These are phyloP conservation scores for Davidsoniella virescens DNA, from an alignment of 2,329 filamentous ascomycete species.

Conservation along the genomic window DNA sequence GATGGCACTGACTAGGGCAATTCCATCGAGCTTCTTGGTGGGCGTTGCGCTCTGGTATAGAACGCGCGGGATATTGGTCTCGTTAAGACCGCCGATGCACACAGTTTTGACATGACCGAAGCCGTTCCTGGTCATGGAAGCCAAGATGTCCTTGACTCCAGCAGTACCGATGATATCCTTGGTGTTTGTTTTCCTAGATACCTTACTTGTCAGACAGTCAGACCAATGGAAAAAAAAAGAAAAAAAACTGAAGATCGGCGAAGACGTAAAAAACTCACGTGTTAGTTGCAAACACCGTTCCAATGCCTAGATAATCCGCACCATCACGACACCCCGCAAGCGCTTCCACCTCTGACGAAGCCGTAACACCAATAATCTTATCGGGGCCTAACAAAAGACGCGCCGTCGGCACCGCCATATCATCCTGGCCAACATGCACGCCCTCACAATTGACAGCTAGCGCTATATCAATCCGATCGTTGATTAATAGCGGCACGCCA, in stretches of 20 bases:
- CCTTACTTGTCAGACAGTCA: conserved; percentile 19
- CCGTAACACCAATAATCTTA: conserved; percentile 78
- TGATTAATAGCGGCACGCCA: conserved; percentile 71
- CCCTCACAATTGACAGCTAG: conserved; percentile 76
- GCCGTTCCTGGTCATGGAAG: conserved; percentile 35
- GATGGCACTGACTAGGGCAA: conserved; percentile 82
- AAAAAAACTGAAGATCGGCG: too few relatives aligned
- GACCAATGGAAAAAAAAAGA: conserved; percentile 10
- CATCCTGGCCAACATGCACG: conserved; percentile 89
- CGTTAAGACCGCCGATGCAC: conserved; percentile 79
- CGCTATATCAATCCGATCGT: conserved; percentile 82
- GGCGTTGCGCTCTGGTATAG: conserved; percentile 47
- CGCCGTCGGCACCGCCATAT: conserved; percentile 59
- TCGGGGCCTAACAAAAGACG: conserved; percentile 55
- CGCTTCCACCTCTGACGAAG: conserved; percentile 60
- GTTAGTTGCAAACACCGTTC: conserved; percentile 71
- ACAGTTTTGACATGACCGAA: conserved; percentile 43
- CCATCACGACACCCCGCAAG: conserved; percentile 52
- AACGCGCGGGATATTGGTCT: conserved; percentile 56
- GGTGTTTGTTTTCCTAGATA: conserved; percentile 54
- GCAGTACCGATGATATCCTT: conserved; percentile 50
- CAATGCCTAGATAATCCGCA: conserved; percentile 84
- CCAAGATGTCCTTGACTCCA: conserved; percentile 38
- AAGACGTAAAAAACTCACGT: conserved; percentile 37
- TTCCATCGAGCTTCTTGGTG: conserved; percentile 52